phyloP scores from a whole-genome alignment of 2,329 filamentous ascomycete species.

The Phialemonium atrogriseum region DNA sequence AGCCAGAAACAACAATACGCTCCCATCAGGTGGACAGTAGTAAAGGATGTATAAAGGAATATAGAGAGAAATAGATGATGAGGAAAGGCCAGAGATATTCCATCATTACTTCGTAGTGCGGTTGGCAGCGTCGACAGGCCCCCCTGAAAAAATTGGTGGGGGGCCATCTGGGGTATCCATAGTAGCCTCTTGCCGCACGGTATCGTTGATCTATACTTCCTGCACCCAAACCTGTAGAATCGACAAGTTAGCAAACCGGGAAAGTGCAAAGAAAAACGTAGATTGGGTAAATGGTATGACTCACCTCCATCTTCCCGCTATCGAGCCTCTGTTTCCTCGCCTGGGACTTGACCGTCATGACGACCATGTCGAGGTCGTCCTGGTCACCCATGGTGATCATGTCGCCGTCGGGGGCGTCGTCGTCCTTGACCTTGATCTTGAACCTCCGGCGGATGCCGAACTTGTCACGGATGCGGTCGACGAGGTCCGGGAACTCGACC shows the following conservation, averaged over 20 bases:
- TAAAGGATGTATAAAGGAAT: no score
- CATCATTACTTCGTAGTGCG: constrained; percentile 1
- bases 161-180: constrained; percentile 1
- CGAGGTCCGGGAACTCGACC: constrained; percentile 69
- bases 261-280: background rate
- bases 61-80: background rate
- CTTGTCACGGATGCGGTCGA: constrained; percentile 75
- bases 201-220: constrained; percentile 16
- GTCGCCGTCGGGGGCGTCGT: constrained; percentile 67
- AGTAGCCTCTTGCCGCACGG: no score
- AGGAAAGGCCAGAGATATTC: background rate
- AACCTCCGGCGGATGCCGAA: constrained; percentile 71
- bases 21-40: no score
- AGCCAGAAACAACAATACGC: no score
- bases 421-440: constrained; percentile 83
- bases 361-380: constrained; percentile 86
- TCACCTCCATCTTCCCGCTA: constrained; percentile 91
- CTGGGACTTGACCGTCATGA: constrained; percentile 58
- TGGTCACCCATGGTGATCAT: constrained; percentile 98
- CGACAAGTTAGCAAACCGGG: constrained; percentile 12
- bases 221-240: constrained; percentile 22
- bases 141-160: no score
- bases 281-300: constrained; percentile 26
- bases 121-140: background rate
- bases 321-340: constrained; percentile 69